Evolutionary conservation across 2,329 filamentous ascomycete species (phyloP).

Genomic region (Volutella citrinella): DNA sequence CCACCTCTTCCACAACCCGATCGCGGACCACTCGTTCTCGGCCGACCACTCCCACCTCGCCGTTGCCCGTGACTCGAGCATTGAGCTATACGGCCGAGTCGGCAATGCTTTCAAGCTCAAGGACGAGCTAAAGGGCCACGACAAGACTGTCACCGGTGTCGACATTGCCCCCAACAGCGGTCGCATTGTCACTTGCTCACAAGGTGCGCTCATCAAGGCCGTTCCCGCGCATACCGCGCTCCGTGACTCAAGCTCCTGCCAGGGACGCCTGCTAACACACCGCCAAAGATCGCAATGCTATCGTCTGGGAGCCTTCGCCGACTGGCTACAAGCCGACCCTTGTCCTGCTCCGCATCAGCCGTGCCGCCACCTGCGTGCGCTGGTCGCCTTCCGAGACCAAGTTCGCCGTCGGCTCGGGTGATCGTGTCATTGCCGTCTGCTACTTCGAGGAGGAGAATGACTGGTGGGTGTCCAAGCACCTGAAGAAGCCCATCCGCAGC

Average conservation of each 20-base stretch:
- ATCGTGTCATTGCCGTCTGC: slow-evolving; percentile 92
- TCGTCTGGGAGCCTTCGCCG: slow-evolving; percentile 95
- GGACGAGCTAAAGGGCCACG: slow-evolving; percentile 92
- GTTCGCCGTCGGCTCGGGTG: slow-evolving; percentile 95
- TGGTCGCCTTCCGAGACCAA: slow-evolving; percentile 97
- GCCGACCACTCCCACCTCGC: slow-evolving; percentile 85
- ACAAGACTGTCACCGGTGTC: slow-evolving; percentile 94
- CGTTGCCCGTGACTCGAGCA: slow-evolving; percentile 82
- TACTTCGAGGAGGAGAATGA: slow-evolving; percentile 99
- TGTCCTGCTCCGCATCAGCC: slow-evolving; percentile 93
- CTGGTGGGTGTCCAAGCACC: slow-evolving; percentile 99
- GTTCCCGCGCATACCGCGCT: too few species aligned
- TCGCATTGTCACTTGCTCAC: slow-evolving; percentile 95
- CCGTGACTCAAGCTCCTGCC: too few species aligned
- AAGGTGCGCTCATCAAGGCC: slow-evolving; percentile 68
- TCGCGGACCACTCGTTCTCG: slow-evolving; percentile 97
- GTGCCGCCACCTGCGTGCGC: slow-evolving; percentile 92
- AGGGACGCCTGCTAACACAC: slow-evolving; percentile 7
- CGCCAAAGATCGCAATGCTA: slow-evolving; percentile 86
- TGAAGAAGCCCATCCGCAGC: slow-evolving; percentile 98
- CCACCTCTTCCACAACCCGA: slow-evolving; percentile 94
- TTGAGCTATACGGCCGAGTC: slow-evolving; percentile 79
- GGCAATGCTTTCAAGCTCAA: slow-evolving; percentile 78
- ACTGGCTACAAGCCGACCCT: slow-evolving; percentile 95
- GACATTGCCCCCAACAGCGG: slow-evolving; percentile 90